Base-by-base conservation (phyloP, 306 rosid species). In the Hylodesmum podocarpum region DNA sequence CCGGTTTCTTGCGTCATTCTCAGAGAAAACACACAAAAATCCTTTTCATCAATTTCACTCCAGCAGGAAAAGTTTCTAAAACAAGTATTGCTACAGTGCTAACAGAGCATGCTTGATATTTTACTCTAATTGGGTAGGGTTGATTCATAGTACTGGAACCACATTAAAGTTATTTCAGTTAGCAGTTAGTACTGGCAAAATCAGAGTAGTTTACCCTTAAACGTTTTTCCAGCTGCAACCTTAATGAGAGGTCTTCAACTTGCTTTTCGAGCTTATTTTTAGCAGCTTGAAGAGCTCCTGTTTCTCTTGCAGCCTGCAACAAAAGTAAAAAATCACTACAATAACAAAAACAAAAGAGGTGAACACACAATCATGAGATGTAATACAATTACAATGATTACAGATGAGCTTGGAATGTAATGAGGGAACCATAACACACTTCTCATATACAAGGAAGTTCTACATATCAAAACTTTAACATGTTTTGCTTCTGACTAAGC, bases 201-300 rank as follows among this genome's bases (percentile, higher is more conserved):
- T 44, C 59, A 65, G n/a, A 59, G 63, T 41, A 53, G 50, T 8
- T 79, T 82, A 89, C 97, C 95, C 95, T 88, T 82, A 89, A 83
- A 74, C 97, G 97, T 76, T 89, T 91, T 89, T 91, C 97, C 82
- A 91, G 85, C 72, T 89, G 97, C 55, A 91, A 82, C 64, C 97
- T 88, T 88, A 91, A 85, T 66, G 95, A 86, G 75, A 91, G 82
- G 70, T 91, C 97, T 70, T 89, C 97, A 61, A 91, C 97, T 83
- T 91, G 97, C 76, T 91, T 91, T 85, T 89, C 97, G 85, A 91
- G 81, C 88, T 91, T 91, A 82, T 85, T 91, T 82, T 91, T 91
- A 70, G 97, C 95, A 58, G 97, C 97, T 85, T 91, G 97, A 70
- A 91, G 97, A 68, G 97, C 97, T 25, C 97, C 97, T 1, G 97